Base-by-base conservation (phyloP, 495 filamentous ascomycete genomes). In the Lasiosphaeria miniovina region DNA sequence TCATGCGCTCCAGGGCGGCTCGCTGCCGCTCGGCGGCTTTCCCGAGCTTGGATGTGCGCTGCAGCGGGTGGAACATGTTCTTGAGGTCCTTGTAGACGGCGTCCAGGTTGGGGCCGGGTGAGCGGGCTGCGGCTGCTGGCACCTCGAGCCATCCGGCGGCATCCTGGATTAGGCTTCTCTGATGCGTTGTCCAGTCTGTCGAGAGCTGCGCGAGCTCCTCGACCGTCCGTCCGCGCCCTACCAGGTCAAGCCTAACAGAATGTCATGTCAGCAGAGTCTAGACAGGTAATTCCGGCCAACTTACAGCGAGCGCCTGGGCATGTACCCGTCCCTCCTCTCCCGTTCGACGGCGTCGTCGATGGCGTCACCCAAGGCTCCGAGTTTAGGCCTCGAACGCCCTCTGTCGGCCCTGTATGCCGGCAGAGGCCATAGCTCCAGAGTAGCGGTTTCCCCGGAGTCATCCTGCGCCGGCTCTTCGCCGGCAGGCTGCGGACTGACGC, bases 261-360 rank as follows among this genome's bases (percentile, higher is more conserved):
- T 4, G 3, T 61, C 66, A 57, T 64, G 64, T 32, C 49, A 46
- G 6, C 33, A 6, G 10, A 38, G 34, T 4, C 4, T 17, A 2
- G 45, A 36, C 5, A 11, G 4, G 7, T 33, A 4, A 14, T 46
- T 3, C 0, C 11, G 45, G 0, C 15, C 9, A 49, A 58, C 65
- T 36, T 58, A 65, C 66, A 70, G 38, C 10, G 65, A 68, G 12
- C 57, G 62, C 31, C 62, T 54, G 17, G 65, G 65, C 68, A 70
- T 66, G 32, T 62, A 64, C 0, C 63, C 65, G 12, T 58, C 61
- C n/a, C 52, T 36, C 48, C 48, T 61, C 40, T 54, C 58, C 10
- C 38, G 51, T 41, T 61, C 58, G 11, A 67, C 35, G 36, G 46
- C 60, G 5, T 67, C 57, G 4, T 31, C 49, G 33, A 69, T 57